These are phyloP conservation scores for Vitis riparia DNA, from an alignment of 164 flowering plant genomes.

Conservation along the genomic window DNA sequence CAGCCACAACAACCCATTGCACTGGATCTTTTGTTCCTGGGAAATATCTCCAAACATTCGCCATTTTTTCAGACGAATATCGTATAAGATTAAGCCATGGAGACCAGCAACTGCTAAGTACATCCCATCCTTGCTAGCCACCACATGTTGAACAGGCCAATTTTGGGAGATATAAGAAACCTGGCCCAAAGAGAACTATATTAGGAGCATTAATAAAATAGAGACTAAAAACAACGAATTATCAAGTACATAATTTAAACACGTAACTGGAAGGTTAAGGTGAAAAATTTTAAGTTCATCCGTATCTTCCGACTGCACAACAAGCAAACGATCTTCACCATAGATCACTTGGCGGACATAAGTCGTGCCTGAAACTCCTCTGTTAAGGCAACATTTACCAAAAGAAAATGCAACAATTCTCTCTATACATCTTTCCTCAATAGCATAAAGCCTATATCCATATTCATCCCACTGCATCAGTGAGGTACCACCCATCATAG, in stretches of 20 bases:
- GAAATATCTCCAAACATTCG: slow-evolving; percentile 93
- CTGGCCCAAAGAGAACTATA: slow-evolving; percentile 34
- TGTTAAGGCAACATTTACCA: slow-evolving; percentile 93
- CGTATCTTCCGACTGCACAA: slow-evolving; percentile 93
- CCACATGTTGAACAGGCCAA: slow-evolving; percentile 96
- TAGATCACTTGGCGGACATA: slow-evolving; percentile 86
- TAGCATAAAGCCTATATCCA: slow-evolving; percentile 90
- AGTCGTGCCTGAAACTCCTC: slow-evolving; percentile 87
- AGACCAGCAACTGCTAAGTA: slow-evolving; percentile 94
- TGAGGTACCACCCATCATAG: slow-evolving; percentile 83
- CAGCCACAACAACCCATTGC: slow-evolving; percentile 95
- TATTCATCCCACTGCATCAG: slow-evolving; percentile 93
- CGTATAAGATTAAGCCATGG: slow-evolving; percentile 91
- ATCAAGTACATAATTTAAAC: slow-evolving; percentile 2
- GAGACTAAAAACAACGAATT: neutral
- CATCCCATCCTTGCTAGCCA: slow-evolving; percentile 94
- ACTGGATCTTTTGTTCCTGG: slow-evolving; percentile 92
- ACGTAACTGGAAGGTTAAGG: slow-evolving; percentile 94
- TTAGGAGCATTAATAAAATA: slow-evolving; percentile 15
- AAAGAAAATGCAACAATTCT: slow-evolving; percentile 87
- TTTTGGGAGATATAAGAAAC: slow-evolving; percentile 94
- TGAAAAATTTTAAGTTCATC: slow-evolving; percentile 89
- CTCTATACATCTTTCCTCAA: slow-evolving; percentile 79
- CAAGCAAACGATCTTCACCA: slow-evolving; percentile 89
- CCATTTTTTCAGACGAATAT: slow-evolving; percentile 82